These are phyloP conservation scores for Mimosa pudica DNA, from an alignment of 306 rosid species.

Conservation along the genomic window DNA sequence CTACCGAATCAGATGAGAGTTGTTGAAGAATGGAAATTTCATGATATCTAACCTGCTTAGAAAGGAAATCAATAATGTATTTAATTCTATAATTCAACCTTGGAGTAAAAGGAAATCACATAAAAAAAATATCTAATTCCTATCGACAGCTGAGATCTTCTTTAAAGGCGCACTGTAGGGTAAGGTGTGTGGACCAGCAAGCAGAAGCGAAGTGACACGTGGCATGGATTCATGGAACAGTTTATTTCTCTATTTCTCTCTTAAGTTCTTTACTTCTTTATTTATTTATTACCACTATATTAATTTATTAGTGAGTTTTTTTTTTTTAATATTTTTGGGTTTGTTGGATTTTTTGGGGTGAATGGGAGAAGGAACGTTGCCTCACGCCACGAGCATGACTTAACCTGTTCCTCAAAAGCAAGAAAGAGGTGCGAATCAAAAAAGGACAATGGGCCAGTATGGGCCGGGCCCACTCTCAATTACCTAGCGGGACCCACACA, in stretches of 20 bases:
- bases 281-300: too few species aligned
- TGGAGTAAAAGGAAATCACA: background rate
- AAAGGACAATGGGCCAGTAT: background rate
- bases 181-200: slow-evolving; percentile 4
- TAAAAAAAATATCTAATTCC: background rate
- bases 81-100: background rate
- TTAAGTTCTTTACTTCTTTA: too few species aligned
- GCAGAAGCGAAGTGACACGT: slow-evolving; percentile 23
- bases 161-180: background rate
- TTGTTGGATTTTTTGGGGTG: background rate
- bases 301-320: too few species aligned
- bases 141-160: background rate
- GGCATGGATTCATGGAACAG: slow-evolving; percentile 6
- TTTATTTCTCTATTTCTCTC: background rate
- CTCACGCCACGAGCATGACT: slow-evolving; percentile 39
- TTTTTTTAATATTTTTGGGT: background rate
- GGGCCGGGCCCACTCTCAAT: background rate
- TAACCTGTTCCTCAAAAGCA: slow-evolving; percentile 27
- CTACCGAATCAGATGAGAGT: background rate
- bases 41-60: background rate
- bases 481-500: background rate
- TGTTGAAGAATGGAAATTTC: slow-evolving; percentile 1
- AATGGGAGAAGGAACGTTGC: slow-evolving; percentile 38
- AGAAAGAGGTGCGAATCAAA: slow-evolving; percentile 27
- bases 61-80: background rate